Evolutionary conservation across 129 eudicot species (phyloP), one percentile per base, ranked within the genome.

Genomic region (Logfia minima): DNA sequence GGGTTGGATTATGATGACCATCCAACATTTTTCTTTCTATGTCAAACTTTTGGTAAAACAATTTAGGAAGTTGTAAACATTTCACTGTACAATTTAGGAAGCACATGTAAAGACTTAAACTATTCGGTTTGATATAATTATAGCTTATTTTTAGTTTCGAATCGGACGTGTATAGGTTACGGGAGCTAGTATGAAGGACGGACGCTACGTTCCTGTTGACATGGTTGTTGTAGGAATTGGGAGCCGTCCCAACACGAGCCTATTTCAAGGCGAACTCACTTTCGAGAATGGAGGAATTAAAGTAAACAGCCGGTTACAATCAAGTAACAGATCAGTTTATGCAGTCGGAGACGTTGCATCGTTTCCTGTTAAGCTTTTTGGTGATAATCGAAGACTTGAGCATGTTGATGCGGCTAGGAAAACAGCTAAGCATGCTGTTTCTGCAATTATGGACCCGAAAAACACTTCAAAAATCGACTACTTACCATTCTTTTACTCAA

Each of bases 321-420:
- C 97, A 14, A 94, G 97, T 81, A 80, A 94, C 83, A 71, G 66
- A 63, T 94, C 94, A 0, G 92, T 91, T 37, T 94, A 91, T 61
- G 99, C 96, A 24, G 86, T 94, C 55, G 97, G 99, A 3, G 99
- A 94, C 67, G 86, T 94, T 4, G 94, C 97, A 14, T 77, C 97
- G 0, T 89, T 94, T 67, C 99, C 99, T 2, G 79, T 91, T 67
- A 86, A 89, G 74, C 73, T 81, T 5, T 81, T 79, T 67, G 92
- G 96, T 7, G 92, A 89, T 68, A 83, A 79, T 55, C 94, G 93
- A 29, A 83, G 99, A 60, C 90, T 94, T 6, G 97, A 94, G 81
- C 99, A 94, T 48, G 99, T 94, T 21, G 99, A 94, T 76, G 87
- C 90, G 3, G 96, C 99, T 45, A 78, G 97, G 45, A 89, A 84